Conservation (phyloP, 352 stramenopile species). For the Thraustochytrium striatum region DNA sequence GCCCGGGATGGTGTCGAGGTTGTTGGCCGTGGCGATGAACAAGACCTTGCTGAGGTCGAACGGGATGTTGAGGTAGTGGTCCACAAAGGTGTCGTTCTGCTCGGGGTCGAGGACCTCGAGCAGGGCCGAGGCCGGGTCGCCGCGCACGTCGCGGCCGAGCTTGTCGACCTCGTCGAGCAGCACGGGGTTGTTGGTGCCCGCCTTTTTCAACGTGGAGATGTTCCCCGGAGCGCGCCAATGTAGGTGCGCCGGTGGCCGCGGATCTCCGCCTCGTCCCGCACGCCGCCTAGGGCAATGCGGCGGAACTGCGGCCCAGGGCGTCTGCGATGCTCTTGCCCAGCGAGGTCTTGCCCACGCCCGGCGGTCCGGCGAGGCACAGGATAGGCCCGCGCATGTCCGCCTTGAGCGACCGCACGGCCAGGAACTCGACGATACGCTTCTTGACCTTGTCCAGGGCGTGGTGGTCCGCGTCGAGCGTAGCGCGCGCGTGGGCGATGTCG, state of each 20-base stretch:
- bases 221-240: conserved; percentile 74
- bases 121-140: conserved; percentile 56
- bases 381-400: conserved; percentile 71
- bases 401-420: conserved; percentile 72
- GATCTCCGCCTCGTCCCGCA: conserved; percentile 75
- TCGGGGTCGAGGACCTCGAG: conserved; percentile 76
- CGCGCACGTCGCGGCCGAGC: conserved; percentile 56
- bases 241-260: conserved; percentile 76
- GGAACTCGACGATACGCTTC: conserved; percentile 74
- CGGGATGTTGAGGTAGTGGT: conserved; percentile 76
- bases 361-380: conserved; percentile 75
- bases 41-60: conserved; percentile 75
- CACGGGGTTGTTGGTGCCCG: conserved; percentile 70
- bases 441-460: conserved; percentile 67
- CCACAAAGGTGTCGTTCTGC: conserved; percentile 76
- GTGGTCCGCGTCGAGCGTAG: conserved; percentile 36
- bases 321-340: conserved; percentile 70
- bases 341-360: conserved; percentile 74
- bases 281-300: conserved; percentile 67
- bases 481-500: conserved; percentile 17
- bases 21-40: conserved; percentile 77
- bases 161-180: conserved; percentile 84
- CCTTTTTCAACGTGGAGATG: conserved; percentile 70
- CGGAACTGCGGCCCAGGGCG: conserved; percentile 70
- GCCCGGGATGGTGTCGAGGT: conserved; percentile 67